Evolutionary conservation across 2,329 filamentous ascomycete species (phyloP).

Genomic region (Aspergillus ruber): DNA sequence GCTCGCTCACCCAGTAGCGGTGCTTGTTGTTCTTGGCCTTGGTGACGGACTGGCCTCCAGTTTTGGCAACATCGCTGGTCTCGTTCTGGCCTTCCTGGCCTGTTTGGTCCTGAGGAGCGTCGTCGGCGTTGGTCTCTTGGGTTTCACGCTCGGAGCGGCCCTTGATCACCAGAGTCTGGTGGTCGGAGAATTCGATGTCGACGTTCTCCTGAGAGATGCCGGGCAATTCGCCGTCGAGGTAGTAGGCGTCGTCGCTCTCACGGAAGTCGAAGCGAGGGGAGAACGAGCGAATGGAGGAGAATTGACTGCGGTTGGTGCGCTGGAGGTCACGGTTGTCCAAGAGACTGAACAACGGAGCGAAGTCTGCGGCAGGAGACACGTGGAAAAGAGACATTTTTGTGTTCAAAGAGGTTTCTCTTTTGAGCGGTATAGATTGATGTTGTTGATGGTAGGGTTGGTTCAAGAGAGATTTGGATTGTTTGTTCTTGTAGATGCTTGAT

Average conservation of each 20-base stretch:
- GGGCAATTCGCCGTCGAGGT: conserved; percentile 44
- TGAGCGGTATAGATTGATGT: not conserved
- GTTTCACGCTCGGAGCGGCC: conserved; percentile 35
- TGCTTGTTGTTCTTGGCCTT: conserved; percentile 22
- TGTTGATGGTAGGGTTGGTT: not conserved
- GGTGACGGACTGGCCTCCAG: conserved; percentile 14
- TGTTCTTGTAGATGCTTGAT: not conserved
- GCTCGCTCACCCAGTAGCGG: conserved; percentile 56
- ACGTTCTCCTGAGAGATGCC: conserved; percentile 42
- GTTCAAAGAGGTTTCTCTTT: conserved; percentile 1
- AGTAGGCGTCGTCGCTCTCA: conserved; percentile 38
- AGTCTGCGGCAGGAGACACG: conserved; percentile 28
- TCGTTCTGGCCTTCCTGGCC: not conserved
- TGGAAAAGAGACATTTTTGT: conserved; percentile 31
- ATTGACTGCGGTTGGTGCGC: conserved; percentile 18
- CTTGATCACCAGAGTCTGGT: conserved; percentile 41
- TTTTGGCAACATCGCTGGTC: conserved; percentile 22
- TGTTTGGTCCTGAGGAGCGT: conserved; percentile 41
- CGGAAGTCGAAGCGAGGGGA: conserved; percentile 43
- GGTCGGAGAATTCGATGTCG: conserved; percentile 42
- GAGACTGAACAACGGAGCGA: conserved; percentile 41
- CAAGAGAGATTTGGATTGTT: not conserved
- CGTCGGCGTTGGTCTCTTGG: conserved; percentile 33
- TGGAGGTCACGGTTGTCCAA: conserved; percentile 39
- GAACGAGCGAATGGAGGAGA: conserved; percentile 24